These are phyloP conservation scores for Hsuehochloa calcarea DNA, from an alignment of 176 grass and related monocot genomes.

Conservation along the genomic window DNA sequence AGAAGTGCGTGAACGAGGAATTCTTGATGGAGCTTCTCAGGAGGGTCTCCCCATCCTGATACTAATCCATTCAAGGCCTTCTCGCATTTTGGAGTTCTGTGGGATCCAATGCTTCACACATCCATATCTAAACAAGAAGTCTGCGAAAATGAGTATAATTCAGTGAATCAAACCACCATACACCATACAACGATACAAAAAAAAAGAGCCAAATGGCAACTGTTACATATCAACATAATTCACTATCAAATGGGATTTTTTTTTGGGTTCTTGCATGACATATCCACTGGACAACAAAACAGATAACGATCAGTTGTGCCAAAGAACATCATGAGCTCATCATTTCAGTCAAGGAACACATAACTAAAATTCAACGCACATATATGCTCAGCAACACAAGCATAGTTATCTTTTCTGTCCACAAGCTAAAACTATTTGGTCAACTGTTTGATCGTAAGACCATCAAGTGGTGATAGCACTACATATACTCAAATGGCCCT, in stretches of 20 bases:
- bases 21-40: slow-evolving; percentile 97
- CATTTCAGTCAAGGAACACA: too few species aligned
- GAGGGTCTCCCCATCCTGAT: slow-evolving; percentile 92
- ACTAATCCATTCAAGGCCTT: slow-evolving; percentile 91
- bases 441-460: neutral
- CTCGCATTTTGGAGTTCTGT: slow-evolving; percentile 94
- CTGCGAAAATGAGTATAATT: slow-evolving; percentile 43
- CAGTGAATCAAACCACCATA: neutral
- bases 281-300: neutral
- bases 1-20: slow-evolving; percentile 52
- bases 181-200: neutral
- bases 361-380: too few species aligned
- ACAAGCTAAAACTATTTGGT: neutral
- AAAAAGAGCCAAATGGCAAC: neutral
- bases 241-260: neutral
- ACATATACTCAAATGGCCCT: too few species aligned
- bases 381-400: neutral
- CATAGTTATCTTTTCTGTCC: neutral
- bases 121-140: slow-evolving; percentile 31
- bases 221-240: neutral
- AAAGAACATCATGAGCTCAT: neutral
- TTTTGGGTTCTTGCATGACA: neutral
- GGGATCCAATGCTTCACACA: slow-evolving; percentile 99
- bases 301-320: neutral
- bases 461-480: too few species aligned